Base-by-base conservation (phyloP, 2,329 filamentous ascomycete genomes). In the Aspergillus sp. region DNA sequence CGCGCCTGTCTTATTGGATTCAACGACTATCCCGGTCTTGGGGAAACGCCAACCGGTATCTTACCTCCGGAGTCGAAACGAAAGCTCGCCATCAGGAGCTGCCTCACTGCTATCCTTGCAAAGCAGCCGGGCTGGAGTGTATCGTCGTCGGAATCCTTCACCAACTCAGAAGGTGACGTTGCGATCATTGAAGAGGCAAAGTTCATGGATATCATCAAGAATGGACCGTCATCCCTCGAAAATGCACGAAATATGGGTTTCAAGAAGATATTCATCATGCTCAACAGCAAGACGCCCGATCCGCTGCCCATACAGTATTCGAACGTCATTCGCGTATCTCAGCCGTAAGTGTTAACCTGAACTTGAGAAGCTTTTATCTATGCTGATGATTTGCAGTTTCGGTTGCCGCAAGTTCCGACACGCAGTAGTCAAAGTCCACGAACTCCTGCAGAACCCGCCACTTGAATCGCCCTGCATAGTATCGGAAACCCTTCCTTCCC, bases 31-130 rank as follows among this genome's bases (percentile, higher is more conserved):
- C 70, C 71, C 4, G 66, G 68, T 28, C 60, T 72, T 46, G 67
- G 60, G n/a, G 71, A 73, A 41, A 61, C 62, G 1, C 71, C 71
- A 3, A 72, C 71, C 2, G 71, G 71, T 25, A 68, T 71, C 19
- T 22, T 72, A 30, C 68, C 64, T 8, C 57, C 65, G 0, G 70
- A 73, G 23, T 67, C 69, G 3, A 72, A 72, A 54, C 66, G 70
- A 6, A 72, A 67, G 34, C 60, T 73, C 11, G 69, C 69, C 2
- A 67, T 73, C 7, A 69, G 69, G 23, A 69, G 66, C 19, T 68
- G 66, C 5, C 53, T 73, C 11, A 65, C 66, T 0, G 60, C 69
- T 23, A 54, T 70, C 0, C 61, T 72, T 7, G 62, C 61, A 38
- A 50, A 61, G 6, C 59, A 65, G n/a, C 51, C 66, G 8, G 60